Percentiles rank a stretch among this genome's conserved stretches.
These are phyloP conservation scores for Cyclotella baltica DNA, from an alignment of 108 stramenopile species.

Conservation along the genomic window DNA sequence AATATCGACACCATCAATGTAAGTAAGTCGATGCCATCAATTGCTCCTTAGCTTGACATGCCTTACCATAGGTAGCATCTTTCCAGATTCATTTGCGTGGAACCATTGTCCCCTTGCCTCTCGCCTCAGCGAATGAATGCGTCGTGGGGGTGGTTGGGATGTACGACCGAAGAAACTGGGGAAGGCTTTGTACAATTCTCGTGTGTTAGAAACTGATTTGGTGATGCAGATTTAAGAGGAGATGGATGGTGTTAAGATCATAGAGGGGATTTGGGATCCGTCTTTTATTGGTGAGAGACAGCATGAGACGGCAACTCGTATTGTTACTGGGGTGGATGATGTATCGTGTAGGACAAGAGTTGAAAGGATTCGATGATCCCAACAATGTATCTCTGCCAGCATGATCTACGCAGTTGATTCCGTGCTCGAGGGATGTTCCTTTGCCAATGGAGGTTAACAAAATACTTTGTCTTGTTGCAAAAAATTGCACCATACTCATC, in stretches of 20 bases:
- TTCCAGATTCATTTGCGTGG: no score
- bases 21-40: no score
- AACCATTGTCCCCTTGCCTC: no score
- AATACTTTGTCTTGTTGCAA: constrained; percentile 71
- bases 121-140: constrained; percentile 53
- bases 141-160: constrained; percentile 75
- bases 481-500: constrained; percentile 50
- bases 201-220: constrained; percentile 83
- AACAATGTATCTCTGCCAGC: constrained; percentile 73
- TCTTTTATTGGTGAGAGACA: constrained; percentile 76
- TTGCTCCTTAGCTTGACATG: no score
- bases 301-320: constrained; percentile 62
- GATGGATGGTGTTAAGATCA: constrained; percentile 64
- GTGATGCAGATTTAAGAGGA: constrained; percentile 78
- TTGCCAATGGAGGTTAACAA: constrained; percentile 88
- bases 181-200: constrained; percentile 75
- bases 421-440: constrained; percentile 85
- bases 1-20: no score
- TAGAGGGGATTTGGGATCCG: constrained; percentile 77
- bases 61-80: no score
- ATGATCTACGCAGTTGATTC: constrained; percentile 84
- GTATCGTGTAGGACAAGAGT: constrained; percentile 51
- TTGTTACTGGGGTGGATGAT: constrained; percentile 51
- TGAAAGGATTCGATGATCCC: constrained; percentile 60
- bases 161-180: constrained; percentile 74